These are phyloP conservation scores for Pyrus pyrifolia DNA, from an alignment of 306 rosid genomes.

Conservation along the genomic window DNA sequence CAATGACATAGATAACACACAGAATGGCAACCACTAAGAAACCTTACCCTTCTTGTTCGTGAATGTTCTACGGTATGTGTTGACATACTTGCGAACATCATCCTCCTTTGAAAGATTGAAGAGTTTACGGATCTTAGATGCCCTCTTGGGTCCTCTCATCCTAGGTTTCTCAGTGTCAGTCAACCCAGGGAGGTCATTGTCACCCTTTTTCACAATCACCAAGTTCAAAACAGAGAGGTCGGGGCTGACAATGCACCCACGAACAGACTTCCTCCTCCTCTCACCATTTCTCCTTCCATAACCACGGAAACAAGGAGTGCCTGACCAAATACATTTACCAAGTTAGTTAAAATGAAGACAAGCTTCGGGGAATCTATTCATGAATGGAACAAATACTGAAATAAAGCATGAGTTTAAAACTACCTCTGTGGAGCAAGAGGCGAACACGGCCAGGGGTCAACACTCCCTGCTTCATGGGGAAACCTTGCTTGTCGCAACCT, in stretches of 20 bases:
- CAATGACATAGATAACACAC: not conserved
- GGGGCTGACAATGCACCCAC: constrained; percentile 59
- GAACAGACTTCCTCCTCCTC: constrained; percentile 56
- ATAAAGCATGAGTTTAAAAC: not conserved
- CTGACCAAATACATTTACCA: constrained; percentile 10
- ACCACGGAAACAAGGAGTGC: constrained; percentile 65
- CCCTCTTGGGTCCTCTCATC: constrained; percentile 69
- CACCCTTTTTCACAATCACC: constrained; percentile 63
- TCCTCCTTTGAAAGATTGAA: constrained; percentile 58
- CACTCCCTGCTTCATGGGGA: constrained; percentile 64
- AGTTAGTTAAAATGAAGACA: not conserved
- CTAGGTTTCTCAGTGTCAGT: constrained; percentile 58
- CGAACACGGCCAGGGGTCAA: constrained; percentile 50
- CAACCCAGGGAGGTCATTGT: constrained; percentile 55
- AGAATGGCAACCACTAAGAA: not conserved
- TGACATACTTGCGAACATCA: constrained; percentile 57
- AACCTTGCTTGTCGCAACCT: constrained; percentile 59
- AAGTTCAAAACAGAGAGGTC: constrained; percentile 57
- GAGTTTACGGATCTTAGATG: constrained; percentile 55
- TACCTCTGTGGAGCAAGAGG: constrained; percentile 48
- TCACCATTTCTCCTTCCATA: constrained; percentile 56
- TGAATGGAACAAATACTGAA: not conserved
- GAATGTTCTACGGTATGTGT: constrained; percentile 54
- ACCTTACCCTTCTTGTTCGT: constrained; percentile 37
- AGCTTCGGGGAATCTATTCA: too few relatives aligned